Evolutionary conservation across 805 yeast species (phyloP).

Genomic region (Lipomyces yamanashiensis): DNA sequence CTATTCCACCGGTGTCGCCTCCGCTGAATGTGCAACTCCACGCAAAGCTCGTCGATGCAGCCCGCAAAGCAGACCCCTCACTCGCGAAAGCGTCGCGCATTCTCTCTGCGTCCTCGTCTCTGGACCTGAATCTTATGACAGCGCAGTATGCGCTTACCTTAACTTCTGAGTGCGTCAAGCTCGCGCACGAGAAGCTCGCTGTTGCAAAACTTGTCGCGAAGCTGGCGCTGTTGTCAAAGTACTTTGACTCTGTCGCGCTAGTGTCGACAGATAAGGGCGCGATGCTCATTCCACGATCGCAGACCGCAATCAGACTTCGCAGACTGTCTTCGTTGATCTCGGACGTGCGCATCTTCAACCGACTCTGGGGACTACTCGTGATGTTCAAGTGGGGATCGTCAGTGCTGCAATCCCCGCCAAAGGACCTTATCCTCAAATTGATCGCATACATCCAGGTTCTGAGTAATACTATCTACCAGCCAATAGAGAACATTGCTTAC

Average conservation of each 20-base stretch:
- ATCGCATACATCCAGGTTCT: conserved; percentile 46
- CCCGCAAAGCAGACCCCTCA: conserved; percentile 15
- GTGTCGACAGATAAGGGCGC: conserved; percentile 6
- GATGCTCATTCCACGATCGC: conserved; percentile 13
- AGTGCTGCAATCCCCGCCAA: conserved; percentile 42
- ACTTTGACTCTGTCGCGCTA: conserved; percentile 11
- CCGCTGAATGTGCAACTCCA: conserved; percentile 14
- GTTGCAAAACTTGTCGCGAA: not conserved
- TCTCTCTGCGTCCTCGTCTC: conserved; percentile 23
- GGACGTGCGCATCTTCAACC: conserved; percentile 47
- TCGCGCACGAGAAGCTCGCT: conserved; percentile 12
- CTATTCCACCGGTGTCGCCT: conserved; percentile 3
- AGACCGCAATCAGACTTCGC: conserved; percentile 21
- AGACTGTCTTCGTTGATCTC: conserved; percentile 38
- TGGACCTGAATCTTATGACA: conserved; percentile 35
- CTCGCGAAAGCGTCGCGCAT: conserved; percentile 22
- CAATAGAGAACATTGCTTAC: conserved; percentile 50
- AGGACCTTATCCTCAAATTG: conserved; percentile 41
- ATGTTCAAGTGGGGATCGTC: conserved; percentile 47
- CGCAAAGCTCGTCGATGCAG: conserved; percentile 16
- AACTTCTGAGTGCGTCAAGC: conserved; percentile 17
- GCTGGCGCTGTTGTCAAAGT: conserved; percentile 2
- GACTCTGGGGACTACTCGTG: conserved; percentile 47
- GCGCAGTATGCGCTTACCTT: conserved; percentile 27
- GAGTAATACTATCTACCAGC: conserved; percentile 47